Conservation (phyloP, 257 asterid species). For the Perilla frutescens region DNA sequence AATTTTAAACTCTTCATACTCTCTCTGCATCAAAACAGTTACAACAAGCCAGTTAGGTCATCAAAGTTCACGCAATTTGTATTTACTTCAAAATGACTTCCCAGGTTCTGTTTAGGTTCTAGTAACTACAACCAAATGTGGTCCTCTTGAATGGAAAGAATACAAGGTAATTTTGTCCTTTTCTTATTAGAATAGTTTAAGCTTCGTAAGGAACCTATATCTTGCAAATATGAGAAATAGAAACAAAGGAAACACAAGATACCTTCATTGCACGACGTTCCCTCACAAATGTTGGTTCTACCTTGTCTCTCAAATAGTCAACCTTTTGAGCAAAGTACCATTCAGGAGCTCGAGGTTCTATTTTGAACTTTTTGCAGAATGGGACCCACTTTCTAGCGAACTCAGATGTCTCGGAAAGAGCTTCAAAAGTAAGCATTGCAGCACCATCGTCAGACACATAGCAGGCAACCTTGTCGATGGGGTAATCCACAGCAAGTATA, state of each 20-base stretch:
- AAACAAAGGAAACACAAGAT: slow-evolving; percentile 24
- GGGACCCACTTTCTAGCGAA: slow-evolving; percentile 98
- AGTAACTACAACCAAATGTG: neutral
- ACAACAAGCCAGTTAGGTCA: slow-evolving; percentile 6
- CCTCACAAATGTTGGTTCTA: slow-evolving; percentile 86
- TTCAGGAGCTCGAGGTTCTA: slow-evolving; percentile 97
- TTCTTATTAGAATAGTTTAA: neutral
- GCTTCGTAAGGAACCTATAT: neutral
- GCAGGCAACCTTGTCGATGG: slow-evolving; percentile 89
- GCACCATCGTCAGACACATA: slow-evolving; percentile 99
- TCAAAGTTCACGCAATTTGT: neutral
- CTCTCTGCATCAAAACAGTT: slow-evolving; percentile 64
- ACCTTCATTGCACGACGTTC: slow-evolving; percentile 99
- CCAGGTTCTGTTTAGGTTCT: too few relatives aligned
- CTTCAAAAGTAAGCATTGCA: slow-evolving; percentile 98
- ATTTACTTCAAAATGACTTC: neutral
- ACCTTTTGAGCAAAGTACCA: slow-evolving; percentile 89
- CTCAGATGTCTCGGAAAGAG: slow-evolving; percentile 95
- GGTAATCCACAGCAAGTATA: slow-evolving; percentile 93
- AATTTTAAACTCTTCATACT: slow-evolving; percentile 89
- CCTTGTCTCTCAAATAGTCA: slow-evolving; percentile 89
- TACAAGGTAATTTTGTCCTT: neutral
- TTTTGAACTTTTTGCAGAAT: slow-evolving; percentile 80
- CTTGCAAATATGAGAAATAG: neutral
- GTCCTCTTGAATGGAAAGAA: neutral